phyloP scores from a whole-genome alignment of 345 rosid species.

The Gynandropsis gynandra region DNA sequence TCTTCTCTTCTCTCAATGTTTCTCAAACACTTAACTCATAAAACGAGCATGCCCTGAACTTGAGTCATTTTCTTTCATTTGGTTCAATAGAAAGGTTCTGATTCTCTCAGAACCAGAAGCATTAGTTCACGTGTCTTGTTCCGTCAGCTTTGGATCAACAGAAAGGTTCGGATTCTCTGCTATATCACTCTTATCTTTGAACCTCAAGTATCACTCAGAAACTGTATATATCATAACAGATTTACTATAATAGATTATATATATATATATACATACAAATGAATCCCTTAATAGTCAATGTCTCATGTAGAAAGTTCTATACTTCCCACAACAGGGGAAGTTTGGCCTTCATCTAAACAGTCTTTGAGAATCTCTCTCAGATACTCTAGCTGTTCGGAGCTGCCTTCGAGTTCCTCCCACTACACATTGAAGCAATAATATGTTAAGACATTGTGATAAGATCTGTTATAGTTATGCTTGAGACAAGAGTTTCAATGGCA shows the following conservation, averaged over 20 bases:
- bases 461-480: too few relatives aligned
- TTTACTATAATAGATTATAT: too few relatives aligned
- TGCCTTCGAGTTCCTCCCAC: conserved; percentile 91
- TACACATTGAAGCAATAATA: conserved; percentile 6
- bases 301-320: too few relatives aligned
- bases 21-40: too few relatives aligned
- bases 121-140: conserved; percentile 62
- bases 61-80: too few relatives aligned
- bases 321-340: too few relatives aligned
- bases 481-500: too few relatives aligned
- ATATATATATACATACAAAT: too few relatives aligned
- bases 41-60: too few relatives aligned
- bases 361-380: conserved; percentile 59
- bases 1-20: too few relatives aligned
- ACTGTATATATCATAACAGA: conserved; percentile 44
- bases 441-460: neutral
- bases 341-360: conserved; percentile 29
- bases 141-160: conserved; percentile 51
- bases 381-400: conserved; percentile 71
- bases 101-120: conserved; percentile 60
- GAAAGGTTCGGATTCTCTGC: conserved; percentile 60
- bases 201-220: conserved; percentile 76
- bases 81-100: too few relatives aligned
- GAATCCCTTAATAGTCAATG: too few relatives aligned
- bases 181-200: conserved; percentile 54